Evolutionary conservation across 2,329 filamentous ascomycete species (phyloP), one percentile per base, ranked within the genome.

Genomic region (Apiospora rasikravindrae): DNA sequence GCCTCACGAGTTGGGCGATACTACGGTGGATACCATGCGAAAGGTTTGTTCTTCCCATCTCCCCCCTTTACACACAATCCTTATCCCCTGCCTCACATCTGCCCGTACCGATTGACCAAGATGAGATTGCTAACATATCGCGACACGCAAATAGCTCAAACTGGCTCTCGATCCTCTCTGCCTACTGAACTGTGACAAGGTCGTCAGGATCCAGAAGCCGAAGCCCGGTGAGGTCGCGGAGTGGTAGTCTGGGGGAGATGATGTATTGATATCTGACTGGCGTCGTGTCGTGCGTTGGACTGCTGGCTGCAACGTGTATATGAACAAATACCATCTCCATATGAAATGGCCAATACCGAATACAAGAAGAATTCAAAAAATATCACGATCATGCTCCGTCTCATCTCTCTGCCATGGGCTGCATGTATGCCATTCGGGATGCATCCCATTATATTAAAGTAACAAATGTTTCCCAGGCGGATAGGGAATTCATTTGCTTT

Each of bases 1-100:
- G 61, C 87, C 90, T 13, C 92, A 95, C 78, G 94, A 97, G 83
- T 85, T 96, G 53, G 93, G 94, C 16, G 86, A 90, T 80, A 86
- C 83, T 16, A 94, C 93, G 0, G 93, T 97, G 11, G 93, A 95
- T 83, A 87, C 92, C 29, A 97, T 97, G 94, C 89, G 94, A 82
- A 93, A 92, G 87, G 91, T 93, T 82, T 77, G 86, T 81, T 53
- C 37, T 49, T 29, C 33, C 53, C n/a, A n/a, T n/a, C 26, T 47
- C 26, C 10, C 24, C 13, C 24, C 53, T 16, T 6, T 22, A 26
- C 24, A 3, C 24, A 61, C 5, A 61, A 29, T 33, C 14, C 19
- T 44, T 40, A 22, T 10, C 7, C n/a, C 2, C 33, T 66, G 19
- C 14, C 16, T 5, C 67, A 16, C 24, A n/a, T 61, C 19, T n/a